Evolutionary conservation across 2,329 filamentous ascomycete genomes (phyloP).

Genomic region (Incumbomyces delicatus): DNA sequence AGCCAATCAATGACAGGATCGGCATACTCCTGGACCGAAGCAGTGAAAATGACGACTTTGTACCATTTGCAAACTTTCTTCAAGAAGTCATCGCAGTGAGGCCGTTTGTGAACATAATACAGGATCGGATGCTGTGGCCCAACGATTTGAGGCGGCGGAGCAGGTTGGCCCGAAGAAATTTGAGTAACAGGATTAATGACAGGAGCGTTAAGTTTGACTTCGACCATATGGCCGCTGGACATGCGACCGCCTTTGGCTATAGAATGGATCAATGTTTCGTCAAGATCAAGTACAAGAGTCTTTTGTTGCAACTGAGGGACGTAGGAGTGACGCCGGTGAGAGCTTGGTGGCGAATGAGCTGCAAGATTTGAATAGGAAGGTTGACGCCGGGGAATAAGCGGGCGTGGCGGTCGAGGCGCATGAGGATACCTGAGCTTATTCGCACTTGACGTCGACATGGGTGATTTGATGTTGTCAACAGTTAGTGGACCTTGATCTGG

Average conservation of each 20-base stretch:
- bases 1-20: slow-evolving; percentile 99
- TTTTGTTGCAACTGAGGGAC: slow-evolving; percentile 53
- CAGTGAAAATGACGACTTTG: slow-evolving; percentile 92
- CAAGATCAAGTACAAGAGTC: slow-evolving; percentile 87
- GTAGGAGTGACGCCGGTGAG: slow-evolving; percentile 30
- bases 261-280: slow-evolving; percentile 96
- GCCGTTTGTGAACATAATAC: slow-evolving; percentile 97
- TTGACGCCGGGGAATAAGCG: slow-evolving; percentile 77
- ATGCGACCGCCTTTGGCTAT: slow-evolving; percentile 94
- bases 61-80: slow-evolving; percentile 96
- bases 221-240: slow-evolving; percentile 97
- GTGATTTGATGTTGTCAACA: slow-evolving; percentile 78
- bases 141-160: slow-evolving; percentile 53
- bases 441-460: slow-evolving; percentile 64
- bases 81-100: slow-evolving; percentile 92
- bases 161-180: slow-evolving; percentile 24
- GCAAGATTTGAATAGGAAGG: slow-evolving; percentile 68
- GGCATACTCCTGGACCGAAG: slow-evolving; percentile 95
- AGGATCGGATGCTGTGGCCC: slow-evolving; percentile 90
- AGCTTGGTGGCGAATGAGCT: slow-evolving; percentile 23
- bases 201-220: slow-evolving; percentile 74
- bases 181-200: slow-evolving; percentile 43
- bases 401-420: slow-evolving; percentile 77
- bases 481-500: slow-evolving; percentile 51
- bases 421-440: slow-evolving; percentile 82